Evolutionary conservation across 2,329 filamentous ascomycete species (phyloP).

Genomic region (Fusarium circinatum): DNA sequence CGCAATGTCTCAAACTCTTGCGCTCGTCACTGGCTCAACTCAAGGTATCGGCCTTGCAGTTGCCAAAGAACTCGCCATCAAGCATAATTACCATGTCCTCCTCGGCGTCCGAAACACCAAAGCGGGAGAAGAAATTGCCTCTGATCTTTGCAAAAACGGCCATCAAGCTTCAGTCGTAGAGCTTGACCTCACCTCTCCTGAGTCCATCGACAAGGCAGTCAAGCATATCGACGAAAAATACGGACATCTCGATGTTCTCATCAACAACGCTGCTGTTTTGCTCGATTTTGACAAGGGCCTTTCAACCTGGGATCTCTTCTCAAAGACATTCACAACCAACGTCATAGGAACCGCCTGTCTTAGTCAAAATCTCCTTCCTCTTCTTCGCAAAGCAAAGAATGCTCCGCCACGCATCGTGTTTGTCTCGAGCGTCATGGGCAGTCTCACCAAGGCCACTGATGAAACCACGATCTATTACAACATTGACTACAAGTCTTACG

Average conservation of each 20-base stretch:
- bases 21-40: conserved; percentile 38
- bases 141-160: conserved; percentile 37
- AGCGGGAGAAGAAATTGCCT: conserved; percentile 39
- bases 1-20: conserved; percentile 26
- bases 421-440: conserved; percentile 51
- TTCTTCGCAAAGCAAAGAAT: conserved; percentile 41
- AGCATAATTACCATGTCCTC: conserved; percentile 47
- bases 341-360: conserved; percentile 46
- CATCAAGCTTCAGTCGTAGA: conserved; percentile 39
- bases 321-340: conserved; percentile 53
- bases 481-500: conserved; percentile 49
- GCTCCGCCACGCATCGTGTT: conserved; percentile 52
- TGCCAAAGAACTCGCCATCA: conserved; percentile 36
- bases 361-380: conserved; percentile 44
- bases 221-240: conserved; percentile 29
- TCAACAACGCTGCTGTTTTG: conserved; percentile 51
- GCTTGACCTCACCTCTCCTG: conserved; percentile 43
- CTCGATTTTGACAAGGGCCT: conserved; percentile 33
- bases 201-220: conserved; percentile 44
- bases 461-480: conserved; percentile 40
- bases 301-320: conserved; percentile 49
- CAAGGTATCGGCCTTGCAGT: conserved; percentile 38
- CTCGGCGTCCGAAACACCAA: conserved; percentile 47
- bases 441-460: conserved; percentile 45
- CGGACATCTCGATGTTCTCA: conserved; percentile 49